phyloP scores from a whole-genome alignment of 768 basidiomycete species.

The Crucibulum laeve region DNA sequence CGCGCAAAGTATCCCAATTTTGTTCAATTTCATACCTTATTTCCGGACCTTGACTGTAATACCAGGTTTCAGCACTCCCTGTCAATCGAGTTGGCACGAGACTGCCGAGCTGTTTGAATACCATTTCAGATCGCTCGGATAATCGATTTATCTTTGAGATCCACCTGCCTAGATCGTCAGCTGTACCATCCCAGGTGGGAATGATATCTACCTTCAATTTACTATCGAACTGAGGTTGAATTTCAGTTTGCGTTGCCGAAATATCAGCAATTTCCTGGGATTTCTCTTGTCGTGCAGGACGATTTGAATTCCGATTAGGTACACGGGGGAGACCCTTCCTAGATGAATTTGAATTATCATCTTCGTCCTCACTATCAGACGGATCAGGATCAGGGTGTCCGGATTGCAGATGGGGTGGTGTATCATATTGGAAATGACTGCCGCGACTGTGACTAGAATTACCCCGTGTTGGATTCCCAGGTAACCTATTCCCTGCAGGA shows the following conservation, averaged over 20 bases:
- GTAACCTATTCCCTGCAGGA: too few species aligned
- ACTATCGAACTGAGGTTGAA: constrained; percentile 22
- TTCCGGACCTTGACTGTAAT: constrained; percentile 15
- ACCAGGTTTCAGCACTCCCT: constrained; percentile 24
- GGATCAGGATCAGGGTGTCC: neutral
- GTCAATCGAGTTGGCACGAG: constrained; percentile 22
- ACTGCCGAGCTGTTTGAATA: constrained; percentile 21
- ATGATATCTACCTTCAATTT: constrained; percentile 24
- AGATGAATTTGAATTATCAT: neutral
- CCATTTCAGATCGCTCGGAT: constrained; percentile 9
- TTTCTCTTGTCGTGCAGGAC: neutral
- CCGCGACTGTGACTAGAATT: neutral
- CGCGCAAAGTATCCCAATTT: constrained; percentile 23
- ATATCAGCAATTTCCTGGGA: neutral
- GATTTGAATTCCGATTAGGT: neutral
- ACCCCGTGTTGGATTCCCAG: too few species aligned
- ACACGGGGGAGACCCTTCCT: neutral
- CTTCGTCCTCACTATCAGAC: neutral
- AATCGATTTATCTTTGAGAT: constrained; percentile 21
- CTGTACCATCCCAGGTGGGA: constrained; percentile 27
- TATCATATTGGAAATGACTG: neutral
- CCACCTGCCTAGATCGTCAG: constrained; percentile 21
- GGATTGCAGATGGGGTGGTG: neutral
- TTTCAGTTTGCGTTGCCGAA: neutral
- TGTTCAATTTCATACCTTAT: constrained; percentile 9